Evolutionary conservation across 2,329 filamentous ascomycete species (phyloP).

Genomic region (Colletotrichum endophyticum): DNA sequence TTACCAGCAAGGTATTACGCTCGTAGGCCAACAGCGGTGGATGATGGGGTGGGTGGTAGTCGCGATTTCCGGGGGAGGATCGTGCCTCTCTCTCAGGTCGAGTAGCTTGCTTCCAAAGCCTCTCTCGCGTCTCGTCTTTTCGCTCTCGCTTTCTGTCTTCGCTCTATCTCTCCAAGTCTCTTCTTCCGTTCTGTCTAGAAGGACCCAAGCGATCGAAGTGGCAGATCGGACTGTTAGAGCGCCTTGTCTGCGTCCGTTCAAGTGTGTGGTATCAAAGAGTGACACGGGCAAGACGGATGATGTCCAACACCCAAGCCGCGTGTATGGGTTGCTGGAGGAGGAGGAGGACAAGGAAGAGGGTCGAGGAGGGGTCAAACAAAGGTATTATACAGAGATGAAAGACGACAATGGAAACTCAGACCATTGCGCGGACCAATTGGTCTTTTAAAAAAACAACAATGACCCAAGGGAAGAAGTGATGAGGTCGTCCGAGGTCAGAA

Average conservation of each 20-base stretch:
- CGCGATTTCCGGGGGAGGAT: background rate
- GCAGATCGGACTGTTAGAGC: constrained; percentile 1
- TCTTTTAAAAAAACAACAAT: constrained; percentile 32
- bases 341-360: background rate
- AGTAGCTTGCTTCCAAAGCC: constrained; percentile 7
- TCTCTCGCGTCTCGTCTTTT: background rate
- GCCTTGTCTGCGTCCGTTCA: constrained; percentile 6
- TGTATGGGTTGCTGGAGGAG: constrained; percentile 22
- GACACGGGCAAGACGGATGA: constrained; percentile 18
- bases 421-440: constrained; percentile 41
- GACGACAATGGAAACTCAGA: constrained; percentile 32
- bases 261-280: constrained; percentile 16
- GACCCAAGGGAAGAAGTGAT: constrained; percentile 29
- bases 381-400: constrained; percentile 22
- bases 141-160: background rate
- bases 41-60: background rate
- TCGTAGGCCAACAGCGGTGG: constrained; percentile 2
- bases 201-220: constrained; percentile 15
- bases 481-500: constrained; percentile 25
- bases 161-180: constrained; percentile 4
- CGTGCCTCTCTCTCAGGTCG: background rate
- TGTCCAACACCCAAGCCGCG: constrained; percentile 20
- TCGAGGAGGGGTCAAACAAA: constrained; percentile 32
- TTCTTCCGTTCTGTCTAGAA: constrained; percentile 18
- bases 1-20: constrained; percentile 12